Evolutionary conservation across 495 filamentous ascomycete genomes (phyloP).

Genomic region (Penicillium paradoxum): DNA sequence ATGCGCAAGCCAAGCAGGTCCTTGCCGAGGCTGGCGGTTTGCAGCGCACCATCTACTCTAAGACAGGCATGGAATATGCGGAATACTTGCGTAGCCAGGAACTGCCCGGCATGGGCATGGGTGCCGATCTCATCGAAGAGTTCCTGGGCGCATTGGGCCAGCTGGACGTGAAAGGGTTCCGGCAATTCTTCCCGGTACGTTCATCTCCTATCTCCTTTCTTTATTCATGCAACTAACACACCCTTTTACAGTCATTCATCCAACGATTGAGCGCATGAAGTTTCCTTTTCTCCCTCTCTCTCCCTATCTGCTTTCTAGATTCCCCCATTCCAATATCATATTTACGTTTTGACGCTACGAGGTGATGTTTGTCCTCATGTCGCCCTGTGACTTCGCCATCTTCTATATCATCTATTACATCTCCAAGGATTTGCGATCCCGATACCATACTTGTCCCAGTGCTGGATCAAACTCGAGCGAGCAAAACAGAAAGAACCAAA

Average conservation of each 20-base stretch:
- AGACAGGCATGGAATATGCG: constrained; percentile 64
- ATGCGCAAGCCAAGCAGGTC: constrained; percentile 80
- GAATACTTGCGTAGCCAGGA: constrained; percentile 51
- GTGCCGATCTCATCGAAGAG: constrained; percentile 47
- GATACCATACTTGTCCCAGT: not conserved
- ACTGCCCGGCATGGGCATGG: constrained; percentile 51
- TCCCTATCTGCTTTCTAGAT: constrained; percentile 37
- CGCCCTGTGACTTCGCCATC: constrained; percentile 9
- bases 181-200: constrained; percentile 50
- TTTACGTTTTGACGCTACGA: constrained; percentile 25
- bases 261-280: constrained; percentile 46
- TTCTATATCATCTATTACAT: constrained; percentile 7
- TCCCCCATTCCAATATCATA: constrained; percentile 34
- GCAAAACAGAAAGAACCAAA: constrained; percentile 4
- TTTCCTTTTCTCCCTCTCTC: constrained; percentile 16
- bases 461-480: constrained; percentile 1
- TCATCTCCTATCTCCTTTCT: not conserved
- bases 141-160: constrained; percentile 51
- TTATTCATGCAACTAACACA: not conserved
- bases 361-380: constrained; percentile 18
- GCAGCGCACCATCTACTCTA: constrained; percentile 81
- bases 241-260: constrained; percentile 37
- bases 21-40: constrained; percentile 77
- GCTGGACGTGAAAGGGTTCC: constrained; percentile 49
- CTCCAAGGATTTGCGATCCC: not conserved